phyloP scores from a whole-genome alignment of 768 basidiomycete genomes.

The Bullera alba region DNA sequence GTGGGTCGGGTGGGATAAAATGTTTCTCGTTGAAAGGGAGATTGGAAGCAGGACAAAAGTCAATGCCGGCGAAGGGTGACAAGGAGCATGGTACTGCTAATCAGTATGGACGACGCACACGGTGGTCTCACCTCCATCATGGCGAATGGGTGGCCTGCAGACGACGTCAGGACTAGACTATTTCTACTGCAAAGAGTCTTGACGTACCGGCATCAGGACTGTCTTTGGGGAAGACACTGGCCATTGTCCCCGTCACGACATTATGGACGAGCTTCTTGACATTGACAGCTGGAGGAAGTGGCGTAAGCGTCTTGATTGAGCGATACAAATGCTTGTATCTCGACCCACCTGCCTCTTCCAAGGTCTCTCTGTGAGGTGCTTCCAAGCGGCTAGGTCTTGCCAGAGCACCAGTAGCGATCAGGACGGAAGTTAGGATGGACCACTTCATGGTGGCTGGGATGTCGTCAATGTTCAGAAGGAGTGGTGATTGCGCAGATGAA shows the following conservation, averaged over 20 bases:
- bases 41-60: constrained; percentile 41
- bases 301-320: no score
- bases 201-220: constrained; percentile 23
- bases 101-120: no score
- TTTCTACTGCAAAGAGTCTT: neutral
- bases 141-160: constrained; percentile 36
- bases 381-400: neutral
- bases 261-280: constrained; percentile 23
- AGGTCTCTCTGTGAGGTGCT: constrained; percentile 11
- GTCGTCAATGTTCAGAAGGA: no score
- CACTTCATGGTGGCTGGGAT: no score
- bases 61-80: constrained; percentile 32
- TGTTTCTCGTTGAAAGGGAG: constrained; percentile 34
- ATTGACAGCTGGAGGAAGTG: constrained; percentile 13
- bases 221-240: constrained; percentile 30
- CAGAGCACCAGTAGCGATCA: neutral
- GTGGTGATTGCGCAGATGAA: no score
- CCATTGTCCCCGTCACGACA: constrained; percentile 33
- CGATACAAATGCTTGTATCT: neutral
- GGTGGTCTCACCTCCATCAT: constrained; percentile 38
- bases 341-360: constrained; percentile 18
- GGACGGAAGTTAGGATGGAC: no score
- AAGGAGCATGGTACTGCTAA: constrained; percentile 40
- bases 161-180: neutral
- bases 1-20: constrained; percentile 18